Base-by-base conservation (phyloP, 1,139 yeast species). In the Debaryomyces fabryi region DNA sequence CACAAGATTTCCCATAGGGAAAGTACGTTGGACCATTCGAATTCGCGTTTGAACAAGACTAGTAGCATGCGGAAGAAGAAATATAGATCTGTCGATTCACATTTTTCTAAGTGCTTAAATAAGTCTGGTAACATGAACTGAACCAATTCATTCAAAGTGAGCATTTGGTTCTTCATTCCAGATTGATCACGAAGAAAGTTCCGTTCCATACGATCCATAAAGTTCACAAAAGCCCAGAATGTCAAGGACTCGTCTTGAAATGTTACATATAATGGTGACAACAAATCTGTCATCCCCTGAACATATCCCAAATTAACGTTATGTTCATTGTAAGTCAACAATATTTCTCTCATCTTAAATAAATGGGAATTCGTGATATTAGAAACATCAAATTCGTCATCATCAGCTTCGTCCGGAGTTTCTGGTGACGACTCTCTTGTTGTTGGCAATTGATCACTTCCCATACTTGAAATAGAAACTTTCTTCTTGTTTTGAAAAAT, bases 161-260 rank as follows among this genome's bases (percentile, higher is more conserved):
- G 69, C 86, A 95, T 84, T 68, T 93, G 99, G 46, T 81, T 81
- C 58, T 90, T 86, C 88, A 93, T 93, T 0, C 99, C 99, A 38
- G 89, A 80, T 65, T 92, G 96, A 63, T 91, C 97, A 47, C 96
- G 79, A 29, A 92, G 73, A 64, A 92, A 93, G 67, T 93, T 95
- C 49, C 98, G 77, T 65, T 93, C 97, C 98, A 93, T 91, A 49
- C 96, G 75, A 44, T 88, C 91, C 99, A 95, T 93, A 58, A 90
- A 89, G 42, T 85, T 82, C 16, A 83, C 76, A 70, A 93, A 93
- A 15, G 93, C 86, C 96, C 97, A 91, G 64, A 93, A 93, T 2
- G 96, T 76, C 29, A 90, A 62, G 0, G 85, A 74, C 58, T 92
- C 97, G 64, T 92, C 96, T 59, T 84, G 83, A 39, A 89, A 70